Evolutionary conservation across 1,284 basidiomycete genomes (phyloP).

Genomic region (Ganoderma boninense): DNA sequence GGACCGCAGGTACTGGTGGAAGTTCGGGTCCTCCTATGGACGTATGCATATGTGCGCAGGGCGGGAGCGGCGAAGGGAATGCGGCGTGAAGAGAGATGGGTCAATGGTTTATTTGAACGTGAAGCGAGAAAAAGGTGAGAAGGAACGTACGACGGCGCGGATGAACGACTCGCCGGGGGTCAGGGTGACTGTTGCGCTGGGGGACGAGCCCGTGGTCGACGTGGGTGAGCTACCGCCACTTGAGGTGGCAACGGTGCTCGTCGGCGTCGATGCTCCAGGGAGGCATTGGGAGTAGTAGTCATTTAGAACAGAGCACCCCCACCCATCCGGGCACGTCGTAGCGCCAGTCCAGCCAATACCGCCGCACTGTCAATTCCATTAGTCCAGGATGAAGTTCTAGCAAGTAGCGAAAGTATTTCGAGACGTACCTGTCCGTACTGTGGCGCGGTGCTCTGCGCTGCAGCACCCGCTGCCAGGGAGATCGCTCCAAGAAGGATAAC

Average conservation of each 20-base stretch:
- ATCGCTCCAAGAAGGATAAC: slow-evolving; percentile 33
- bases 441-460: slow-evolving; percentile 38
- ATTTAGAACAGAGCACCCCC: slow-evolving; percentile 55
- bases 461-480: slow-evolving; percentile 29
- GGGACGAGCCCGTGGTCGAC: slow-evolving; percentile 46
- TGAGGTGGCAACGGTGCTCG: slow-evolving; percentile 34
- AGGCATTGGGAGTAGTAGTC: slow-evolving; percentile 62
- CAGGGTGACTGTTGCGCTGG: slow-evolving; percentile 54
- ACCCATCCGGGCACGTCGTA: slow-evolving; percentile 56
- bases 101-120: background rate
- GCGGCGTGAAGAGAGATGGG: background rate
- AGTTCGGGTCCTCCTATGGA: slow-evolving; percentile 64
- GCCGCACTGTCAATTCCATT: slow-evolving; percentile 31
- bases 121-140: background rate
- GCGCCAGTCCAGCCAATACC: slow-evolving; percentile 56
- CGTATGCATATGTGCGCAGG: background rate
- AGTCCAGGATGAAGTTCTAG: too few relatives aligned
- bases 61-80: background rate
- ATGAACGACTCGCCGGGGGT: slow-evolving; percentile 64
- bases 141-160: slow-evolving; percentile 60
- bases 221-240: slow-evolving; percentile 35
- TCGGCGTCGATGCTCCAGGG: slow-evolving; percentile 46
- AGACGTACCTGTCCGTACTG: slow-evolving; percentile 40
- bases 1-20: slow-evolving; percentile 71
- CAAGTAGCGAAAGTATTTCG: background rate